phyloP scores from a whole-genome alignment of 164 flowering plant species.

The Umbellularia californica region DNA sequence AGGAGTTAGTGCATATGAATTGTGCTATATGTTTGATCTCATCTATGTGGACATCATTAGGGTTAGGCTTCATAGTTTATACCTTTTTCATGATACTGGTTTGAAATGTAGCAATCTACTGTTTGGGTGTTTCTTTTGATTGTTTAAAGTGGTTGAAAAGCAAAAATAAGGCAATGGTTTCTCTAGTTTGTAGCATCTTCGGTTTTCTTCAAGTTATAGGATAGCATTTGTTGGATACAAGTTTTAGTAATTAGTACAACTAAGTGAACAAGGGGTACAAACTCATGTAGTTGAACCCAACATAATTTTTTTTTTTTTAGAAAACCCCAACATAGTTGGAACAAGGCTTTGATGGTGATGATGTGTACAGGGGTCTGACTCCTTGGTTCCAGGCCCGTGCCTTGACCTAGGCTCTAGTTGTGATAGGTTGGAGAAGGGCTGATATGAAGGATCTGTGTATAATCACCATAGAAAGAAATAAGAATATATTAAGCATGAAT shows the following conservation, averaged over 20 bases:
- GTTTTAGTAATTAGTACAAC: not conserved
- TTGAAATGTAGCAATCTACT: not conserved
- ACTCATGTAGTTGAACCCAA: not conserved
- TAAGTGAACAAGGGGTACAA: too few relatives aligned
- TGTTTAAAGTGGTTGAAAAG: not conserved
- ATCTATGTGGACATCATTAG: not conserved
- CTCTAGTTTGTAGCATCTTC: too few relatives aligned
- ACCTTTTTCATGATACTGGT: not conserved
- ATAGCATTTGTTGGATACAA: not conserved
- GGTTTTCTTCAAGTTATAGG: too few relatives aligned
- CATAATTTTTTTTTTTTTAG: too few relatives aligned
- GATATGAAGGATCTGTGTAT: too few relatives aligned
- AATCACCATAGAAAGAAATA: too few relatives aligned
- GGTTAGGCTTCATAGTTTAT: not conserved
- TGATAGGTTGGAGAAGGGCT: too few relatives aligned
- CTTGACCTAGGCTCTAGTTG: too few relatives aligned
- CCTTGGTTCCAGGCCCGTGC: too few relatives aligned
- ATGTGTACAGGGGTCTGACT: too few relatives aligned
- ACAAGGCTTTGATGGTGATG: too few relatives aligned
- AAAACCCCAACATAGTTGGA: not conserved
- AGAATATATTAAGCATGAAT: too few relatives aligned
- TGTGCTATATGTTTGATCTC: conserved; percentile 14
- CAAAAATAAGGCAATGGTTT: not conserved
- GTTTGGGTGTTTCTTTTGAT: not conserved
- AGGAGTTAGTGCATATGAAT: not conserved